Conservation (phyloP, 441 rosid genomes). For the Syzygium syzygioides region DNA sequence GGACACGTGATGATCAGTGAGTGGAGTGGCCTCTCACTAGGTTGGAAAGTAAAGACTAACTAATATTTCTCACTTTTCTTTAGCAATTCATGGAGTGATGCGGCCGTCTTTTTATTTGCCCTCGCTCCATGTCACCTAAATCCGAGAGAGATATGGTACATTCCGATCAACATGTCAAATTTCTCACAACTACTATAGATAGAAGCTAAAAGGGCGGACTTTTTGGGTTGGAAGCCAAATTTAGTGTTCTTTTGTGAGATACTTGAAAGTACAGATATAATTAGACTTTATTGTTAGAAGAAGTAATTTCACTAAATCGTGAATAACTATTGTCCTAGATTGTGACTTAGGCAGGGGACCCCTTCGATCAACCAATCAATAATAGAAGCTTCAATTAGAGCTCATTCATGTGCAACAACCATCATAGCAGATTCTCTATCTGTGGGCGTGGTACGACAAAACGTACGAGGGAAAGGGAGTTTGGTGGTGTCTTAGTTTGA, state of each 20-base stretch:
- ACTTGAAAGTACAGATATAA: neutral
- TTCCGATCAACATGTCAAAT: neutral
- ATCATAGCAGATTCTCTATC: no score
- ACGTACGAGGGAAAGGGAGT: neutral
- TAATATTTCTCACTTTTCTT: no score
- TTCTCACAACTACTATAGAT: neutral
- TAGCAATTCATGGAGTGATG: no score
- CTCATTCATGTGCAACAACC: neutral
- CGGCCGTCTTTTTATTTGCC: no score
- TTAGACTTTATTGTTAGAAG: neutral
- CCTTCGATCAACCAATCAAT: neutral
- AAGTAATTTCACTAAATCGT: neutral
- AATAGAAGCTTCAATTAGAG: neutral
- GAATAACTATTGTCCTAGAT: neutral
- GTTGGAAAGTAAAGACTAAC: no score
- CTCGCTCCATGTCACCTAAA: neutral
- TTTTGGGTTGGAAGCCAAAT: no score
- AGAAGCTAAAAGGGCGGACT: neutral
- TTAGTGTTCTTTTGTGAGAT: neutral
- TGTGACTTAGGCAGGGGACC: neutral
- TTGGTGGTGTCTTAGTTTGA: conserved; percentile 20
- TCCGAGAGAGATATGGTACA: neutral
- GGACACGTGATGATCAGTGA: no score
- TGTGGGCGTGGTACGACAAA: no score
- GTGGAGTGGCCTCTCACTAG: no score